phyloP scores from a whole-genome alignment of 208 protist genomes.

The Crithidia fasciculata region DNA sequence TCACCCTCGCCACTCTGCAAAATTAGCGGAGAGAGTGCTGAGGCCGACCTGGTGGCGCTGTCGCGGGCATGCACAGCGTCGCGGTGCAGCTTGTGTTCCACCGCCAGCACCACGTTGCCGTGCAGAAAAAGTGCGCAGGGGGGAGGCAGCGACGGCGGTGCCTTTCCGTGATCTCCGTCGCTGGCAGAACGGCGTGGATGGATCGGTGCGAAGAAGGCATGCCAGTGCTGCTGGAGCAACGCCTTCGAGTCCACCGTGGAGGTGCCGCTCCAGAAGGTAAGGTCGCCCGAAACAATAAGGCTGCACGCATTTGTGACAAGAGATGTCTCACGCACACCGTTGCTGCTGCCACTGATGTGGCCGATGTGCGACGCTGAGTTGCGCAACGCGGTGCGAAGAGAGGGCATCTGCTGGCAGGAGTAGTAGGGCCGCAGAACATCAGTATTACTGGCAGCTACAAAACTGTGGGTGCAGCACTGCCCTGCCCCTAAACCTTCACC shows the following conservation, averaged over 20 bases:
- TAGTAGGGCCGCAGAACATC: background rate
- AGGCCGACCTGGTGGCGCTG: background rate
- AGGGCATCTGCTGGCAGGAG: background rate
- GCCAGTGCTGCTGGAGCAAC: conserved; percentile 10
- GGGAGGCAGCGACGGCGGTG: background rate
- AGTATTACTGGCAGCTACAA: no score
- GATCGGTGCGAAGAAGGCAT: background rate
- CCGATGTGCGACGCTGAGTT: background rate
- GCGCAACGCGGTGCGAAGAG: background rate
- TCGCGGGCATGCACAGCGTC: background rate
- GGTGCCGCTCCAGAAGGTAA: conserved; percentile 2
- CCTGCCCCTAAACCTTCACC: no score
- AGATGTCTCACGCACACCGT: background rate
- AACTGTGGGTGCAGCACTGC: no score
- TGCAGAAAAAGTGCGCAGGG: conserved; percentile 6
- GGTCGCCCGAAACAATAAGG: conserved; percentile 6
- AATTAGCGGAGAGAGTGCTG: no score
- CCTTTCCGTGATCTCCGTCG: no score
- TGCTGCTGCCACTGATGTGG: no score
- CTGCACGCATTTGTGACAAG: conserved; percentile 4
- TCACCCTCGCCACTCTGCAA: no score
- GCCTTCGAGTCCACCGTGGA: background rate
- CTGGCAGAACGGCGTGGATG: background rate
- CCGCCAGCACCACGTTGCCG: conserved; percentile 6
- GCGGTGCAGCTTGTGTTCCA: conserved; percentile 18